A percentile compares a stretch with the other conserved stretches of the same genome.
These are phyloP conservation scores for Gastrolobium bilobum DNA, from an alignment of 306 rosid species.

Conservation along the genomic window DNA sequence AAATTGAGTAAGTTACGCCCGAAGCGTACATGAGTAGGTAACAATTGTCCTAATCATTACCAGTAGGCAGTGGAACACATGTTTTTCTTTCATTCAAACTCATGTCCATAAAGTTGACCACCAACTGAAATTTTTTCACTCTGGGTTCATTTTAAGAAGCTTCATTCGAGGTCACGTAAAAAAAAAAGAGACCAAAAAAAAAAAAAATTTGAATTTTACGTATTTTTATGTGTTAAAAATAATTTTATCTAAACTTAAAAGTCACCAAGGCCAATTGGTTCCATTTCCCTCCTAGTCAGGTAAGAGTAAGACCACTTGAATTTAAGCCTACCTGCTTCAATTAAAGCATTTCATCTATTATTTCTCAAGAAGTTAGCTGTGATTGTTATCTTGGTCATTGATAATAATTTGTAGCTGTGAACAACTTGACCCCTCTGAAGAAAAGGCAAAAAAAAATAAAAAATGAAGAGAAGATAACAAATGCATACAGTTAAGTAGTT, in stretches of 20 bases:
- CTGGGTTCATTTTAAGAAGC: not conserved
- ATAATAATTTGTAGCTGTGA: too few species aligned
- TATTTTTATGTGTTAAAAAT: too few species aligned
- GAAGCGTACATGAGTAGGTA: not conserved
- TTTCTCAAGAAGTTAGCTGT: slow-evolving; percentile 30
- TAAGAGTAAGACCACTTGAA: slow-evolving; percentile 10
- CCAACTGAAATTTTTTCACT: not conserved
- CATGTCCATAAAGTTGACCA: not conserved
- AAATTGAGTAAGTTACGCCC: too few species aligned
- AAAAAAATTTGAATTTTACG: not conserved
- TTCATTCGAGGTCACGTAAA: not conserved
- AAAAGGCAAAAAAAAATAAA: too few species aligned
- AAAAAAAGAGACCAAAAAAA: too few species aligned
- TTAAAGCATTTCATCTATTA: slow-evolving; percentile 33
- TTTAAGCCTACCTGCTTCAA: slow-evolving; percentile 7
- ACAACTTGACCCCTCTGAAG: too few species aligned
- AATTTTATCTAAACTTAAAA: too few species aligned
- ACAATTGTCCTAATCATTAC: not conserved
- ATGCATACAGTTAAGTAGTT: too few species aligned
- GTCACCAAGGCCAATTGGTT: slow-evolving; percentile 10
- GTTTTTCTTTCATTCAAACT: slow-evolving; percentile 1
- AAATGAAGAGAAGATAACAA: too few species aligned
- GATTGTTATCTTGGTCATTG: not conserved
- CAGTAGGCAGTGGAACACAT: slow-evolving; percentile 2
- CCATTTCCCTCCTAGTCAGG: slow-evolving; percentile 23